phyloP scores from a whole-genome alignment of 805 yeast genomes.

The Candida silvicultrix region DNA sequence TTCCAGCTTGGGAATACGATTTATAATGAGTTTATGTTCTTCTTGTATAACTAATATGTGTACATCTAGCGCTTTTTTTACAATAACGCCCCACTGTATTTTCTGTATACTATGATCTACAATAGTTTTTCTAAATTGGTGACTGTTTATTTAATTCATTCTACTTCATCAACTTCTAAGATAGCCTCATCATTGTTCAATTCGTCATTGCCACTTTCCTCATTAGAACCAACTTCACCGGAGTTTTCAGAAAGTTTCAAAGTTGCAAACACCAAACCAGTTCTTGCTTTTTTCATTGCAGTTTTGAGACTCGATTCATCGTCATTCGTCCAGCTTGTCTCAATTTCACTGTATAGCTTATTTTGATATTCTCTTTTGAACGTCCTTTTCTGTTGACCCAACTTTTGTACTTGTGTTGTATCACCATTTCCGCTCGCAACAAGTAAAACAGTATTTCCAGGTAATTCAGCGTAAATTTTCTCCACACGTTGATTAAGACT shows the following conservation, averaged over 20 bases:
- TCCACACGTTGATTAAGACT: constrained; percentile 39
- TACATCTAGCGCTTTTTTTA: too few relatives aligned
- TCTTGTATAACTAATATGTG: not conserved
- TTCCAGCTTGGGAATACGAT: not conserved
- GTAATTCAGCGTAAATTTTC: constrained; percentile 43
- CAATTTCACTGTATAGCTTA: constrained; percentile 36
- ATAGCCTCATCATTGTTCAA: too few relatives aligned
- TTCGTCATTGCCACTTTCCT: not conserved
- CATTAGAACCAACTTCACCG: not conserved
- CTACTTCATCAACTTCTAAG: not conserved
- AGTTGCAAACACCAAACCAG: constrained; percentile 43
- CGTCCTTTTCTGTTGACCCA: constrained; percentile 37
- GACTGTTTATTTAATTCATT: too few relatives aligned
- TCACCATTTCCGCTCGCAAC: constrained; percentile 61
- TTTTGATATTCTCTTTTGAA: constrained; percentile 38
- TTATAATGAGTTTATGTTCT: too few relatives aligned
- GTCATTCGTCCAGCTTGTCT: constrained; percentile 44
- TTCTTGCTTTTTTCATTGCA: constrained; percentile 48
- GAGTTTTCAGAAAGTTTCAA: not conserved
- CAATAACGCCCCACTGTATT: too few relatives aligned
- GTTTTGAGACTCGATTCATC: constrained; percentile 40
- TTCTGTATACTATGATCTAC: too few relatives aligned
- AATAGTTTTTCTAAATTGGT: too few relatives aligned
- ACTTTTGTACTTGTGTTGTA: constrained; percentile 37
- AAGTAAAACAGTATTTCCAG: constrained; percentile 54